These are phyloP conservation scores for Zelonia costaricensis DNA, from an alignment of 208 protist species.

Conservation along the genomic window DNA sequence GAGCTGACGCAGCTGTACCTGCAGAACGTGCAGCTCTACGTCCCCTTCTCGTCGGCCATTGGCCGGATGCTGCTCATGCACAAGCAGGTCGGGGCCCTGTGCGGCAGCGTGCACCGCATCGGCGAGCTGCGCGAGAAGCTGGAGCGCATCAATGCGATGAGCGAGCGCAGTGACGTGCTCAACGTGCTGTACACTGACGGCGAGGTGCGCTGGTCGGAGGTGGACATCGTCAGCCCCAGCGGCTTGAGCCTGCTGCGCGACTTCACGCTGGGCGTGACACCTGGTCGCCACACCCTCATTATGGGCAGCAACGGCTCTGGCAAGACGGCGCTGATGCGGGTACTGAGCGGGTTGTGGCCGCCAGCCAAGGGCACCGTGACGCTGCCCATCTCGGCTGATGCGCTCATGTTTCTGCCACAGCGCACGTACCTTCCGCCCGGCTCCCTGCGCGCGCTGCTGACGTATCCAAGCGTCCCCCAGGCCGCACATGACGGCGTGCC, in stretches of 20 bases:
- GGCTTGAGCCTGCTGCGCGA: conserved; percentile 47
- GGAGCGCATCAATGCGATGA: conserved; percentile 26
- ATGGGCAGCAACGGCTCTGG: conserved; percentile 91
- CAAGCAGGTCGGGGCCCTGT: conserved; percentile 74
- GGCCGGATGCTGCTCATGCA: conserved; percentile 78
- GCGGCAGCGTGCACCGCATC: conserved; percentile 76
- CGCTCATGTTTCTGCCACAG: conserved; percentile 75
- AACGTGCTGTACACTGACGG: conserved; percentile 26
- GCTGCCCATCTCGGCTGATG: conserved; percentile 24
- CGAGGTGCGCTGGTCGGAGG: conserved; percentile 53
- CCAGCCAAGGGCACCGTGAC: conserved; percentile 50
- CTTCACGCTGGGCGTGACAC: conserved; percentile 59
- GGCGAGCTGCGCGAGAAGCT: conserved; percentile 81
- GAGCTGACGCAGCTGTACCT: conserved; percentile 73
- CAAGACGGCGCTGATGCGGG: conserved; percentile 83
- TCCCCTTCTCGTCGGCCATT: conserved; percentile 69
- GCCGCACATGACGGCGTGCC: conserved; percentile 22
- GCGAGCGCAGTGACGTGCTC: conserved; percentile 11
- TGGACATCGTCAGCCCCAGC: conserved; percentile 58
- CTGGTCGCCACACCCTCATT: conserved; percentile 68
- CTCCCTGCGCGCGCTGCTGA: conserved; percentile 78
- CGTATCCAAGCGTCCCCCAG: conserved; percentile 56
- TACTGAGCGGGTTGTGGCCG: conserved; percentile 78
- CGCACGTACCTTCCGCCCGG: conserved; percentile 81
- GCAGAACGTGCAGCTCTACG: conserved; percentile 72